Evolutionary conservation across 2,329 filamentous ascomycete genomes (phyloP).

Genomic region (Cladosporium sp.): DNA sequence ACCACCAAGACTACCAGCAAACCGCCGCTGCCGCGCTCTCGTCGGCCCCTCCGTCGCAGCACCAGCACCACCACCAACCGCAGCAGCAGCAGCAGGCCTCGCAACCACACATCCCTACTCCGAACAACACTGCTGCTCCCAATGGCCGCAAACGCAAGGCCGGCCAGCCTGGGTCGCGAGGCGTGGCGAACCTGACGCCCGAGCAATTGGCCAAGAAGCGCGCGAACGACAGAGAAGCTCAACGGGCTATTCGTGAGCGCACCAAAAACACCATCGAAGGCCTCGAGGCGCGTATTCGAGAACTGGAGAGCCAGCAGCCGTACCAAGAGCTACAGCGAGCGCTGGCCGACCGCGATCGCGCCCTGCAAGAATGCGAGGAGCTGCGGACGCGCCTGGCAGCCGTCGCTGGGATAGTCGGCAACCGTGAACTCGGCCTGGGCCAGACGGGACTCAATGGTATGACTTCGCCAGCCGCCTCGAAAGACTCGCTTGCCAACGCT

Average conservation of each 20-base stretch:
- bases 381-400: slow-evolving; percentile 60
- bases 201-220: slow-evolving; percentile 86
- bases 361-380: slow-evolving; percentile 75
- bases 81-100: not conserved
- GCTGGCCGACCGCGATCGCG: slow-evolving; percentile 62
- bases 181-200: slow-evolving; percentile 80
- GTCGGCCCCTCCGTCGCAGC: not conserved
- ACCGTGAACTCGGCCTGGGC: slow-evolving; percentile 8
- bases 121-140: slow-evolving; percentile 15
- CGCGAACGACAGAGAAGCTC: slow-evolving; percentile 84
- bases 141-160: slow-evolving; percentile 32
- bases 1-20: slow-evolving; percentile 4
- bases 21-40: slow-evolving; percentile 5
- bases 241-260: slow-evolving; percentile 77
- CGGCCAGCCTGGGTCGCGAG: slow-evolving; percentile 50
- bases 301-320: slow-evolving; percentile 74
- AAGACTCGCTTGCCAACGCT: slow-evolving; percentile 23
- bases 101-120: slow-evolving; percentile 11
- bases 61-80: not conserved
- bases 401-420: slow-evolving; percentile 26
- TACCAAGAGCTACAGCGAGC: slow-evolving; percentile 78
- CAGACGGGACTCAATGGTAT: slow-evolving; percentile 27
- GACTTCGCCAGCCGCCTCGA: slow-evolving; percentile 17
- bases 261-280: slow-evolving; percentile 75
- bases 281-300: slow-evolving; percentile 67